Evolutionary conservation across 495 filamentous ascomycete genomes (phyloP), one percentile per base, ranked within the genome.

Genomic region (Xylaria telfairii): DNA sequence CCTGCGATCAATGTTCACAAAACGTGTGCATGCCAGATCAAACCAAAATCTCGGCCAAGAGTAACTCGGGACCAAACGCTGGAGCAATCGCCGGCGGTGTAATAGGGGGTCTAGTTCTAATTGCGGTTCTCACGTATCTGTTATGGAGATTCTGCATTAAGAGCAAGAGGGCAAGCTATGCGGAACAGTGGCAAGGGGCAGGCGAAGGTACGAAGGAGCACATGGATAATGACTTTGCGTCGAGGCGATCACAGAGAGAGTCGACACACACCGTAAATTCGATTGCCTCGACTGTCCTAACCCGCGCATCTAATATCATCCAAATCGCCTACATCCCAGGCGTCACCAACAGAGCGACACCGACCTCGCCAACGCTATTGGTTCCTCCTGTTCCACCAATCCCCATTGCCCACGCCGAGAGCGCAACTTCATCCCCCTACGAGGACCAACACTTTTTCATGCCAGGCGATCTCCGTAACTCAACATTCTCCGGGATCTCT

Each of bases 251-350:
- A 72, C 86, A 90, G 63, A 87, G 92, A 70, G 88, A 90, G 32
- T 93, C 93, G 32, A 93, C 95, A 44, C 93, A 97, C 74, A 97
- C 95, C 5, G 91, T 93, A 65, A 87, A 90, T 71, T 98, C 95
- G 46, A 93, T 98, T 75, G 96, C 96, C 19, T 97, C 95, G 12
- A 98, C 95, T 61, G 93, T 98, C 65, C 89, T 97, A 66, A 98
- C 96, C 7, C 91, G 96, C 57, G 96, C 96, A 54, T 98, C 95
- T 70, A 98, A 99, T 82, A 93, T 99, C 78, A 99, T 99, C 71
- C 96, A 98, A 82, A 99, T 99, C 79, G 96, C 96, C 54, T 99
- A 98, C 80, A 98, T 99, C 73, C 96, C 96, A 60, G 96, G 96
- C 56, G 95, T 98, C 77, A 98, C 94, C 67, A 98, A 98, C 81